Conservation (phyloP, 1,284 basidiomycete genomes). For the Cryptococcus sp. region DNA sequence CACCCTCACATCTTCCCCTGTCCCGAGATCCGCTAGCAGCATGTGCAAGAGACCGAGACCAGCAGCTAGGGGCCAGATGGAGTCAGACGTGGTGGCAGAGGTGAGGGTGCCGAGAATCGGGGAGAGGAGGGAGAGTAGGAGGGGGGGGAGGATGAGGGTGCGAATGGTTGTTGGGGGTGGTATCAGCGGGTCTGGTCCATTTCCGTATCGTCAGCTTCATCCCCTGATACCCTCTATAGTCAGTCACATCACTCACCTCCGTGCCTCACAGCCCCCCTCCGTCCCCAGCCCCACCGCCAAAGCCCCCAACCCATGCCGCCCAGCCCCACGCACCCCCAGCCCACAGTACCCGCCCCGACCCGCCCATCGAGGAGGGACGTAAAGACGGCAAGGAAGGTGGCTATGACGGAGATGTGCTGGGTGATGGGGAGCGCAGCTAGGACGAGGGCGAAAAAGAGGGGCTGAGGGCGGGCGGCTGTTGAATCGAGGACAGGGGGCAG, state of each 20-base stretch:
- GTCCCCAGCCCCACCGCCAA: conserved; percentile 42
- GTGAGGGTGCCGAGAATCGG: conserved; percentile 90
- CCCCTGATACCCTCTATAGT: too few species aligned
- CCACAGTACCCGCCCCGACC: conserved; percentile 65
- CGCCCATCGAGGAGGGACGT: conserved; percentile 62
- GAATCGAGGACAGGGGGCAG: too few species aligned
- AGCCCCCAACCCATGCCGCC: conserved; percentile 65
- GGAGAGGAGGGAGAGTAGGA: conserved; percentile 81
- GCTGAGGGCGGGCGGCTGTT: conserved; percentile 31
- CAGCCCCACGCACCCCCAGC: conserved; percentile 64
- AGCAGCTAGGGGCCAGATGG: conserved; percentile 87
- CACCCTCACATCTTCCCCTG: conserved; percentile 38
- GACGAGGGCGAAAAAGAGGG: conserved; percentile 66
- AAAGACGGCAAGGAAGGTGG: conserved; percentile 78
- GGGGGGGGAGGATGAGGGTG: conserved; percentile 70
- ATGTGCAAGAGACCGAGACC: conserved; percentile 63
- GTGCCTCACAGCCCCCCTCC: background rate
- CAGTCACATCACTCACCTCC: conserved; percentile 2
- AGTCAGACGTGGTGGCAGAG: conserved; percentile 91
- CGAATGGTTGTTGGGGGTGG: conserved; percentile 37
- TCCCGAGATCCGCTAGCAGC: conserved; percentile 64
- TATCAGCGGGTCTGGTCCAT: conserved; percentile 56
- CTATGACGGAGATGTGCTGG: conserved; percentile 77
- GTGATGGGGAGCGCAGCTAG: conserved; percentile 71
- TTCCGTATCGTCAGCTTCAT: background rate